Base-by-base conservation (phyloP, 768 basidiomycete species). In the Panus rudis region DNA sequence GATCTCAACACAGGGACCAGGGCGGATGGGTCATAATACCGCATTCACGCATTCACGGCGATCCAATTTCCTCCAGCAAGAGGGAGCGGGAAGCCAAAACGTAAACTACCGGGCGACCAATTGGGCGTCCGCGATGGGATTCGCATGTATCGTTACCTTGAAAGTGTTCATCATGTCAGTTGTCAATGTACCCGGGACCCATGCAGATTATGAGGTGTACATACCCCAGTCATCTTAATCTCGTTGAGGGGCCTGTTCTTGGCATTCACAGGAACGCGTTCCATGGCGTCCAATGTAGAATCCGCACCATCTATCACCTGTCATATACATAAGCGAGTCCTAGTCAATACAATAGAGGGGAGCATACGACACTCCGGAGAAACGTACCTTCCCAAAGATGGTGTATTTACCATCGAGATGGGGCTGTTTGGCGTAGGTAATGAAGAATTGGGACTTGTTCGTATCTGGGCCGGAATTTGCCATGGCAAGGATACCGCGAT, bases 241-340 rank as follows among this genome's bases (percentile, higher is more conserved):
- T 96, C 92, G 33, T 70, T 75, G 24, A 91, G 62, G 1, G 96
- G 96, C 46, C 88, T 67, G 61, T 92, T 92, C 66, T 97, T 99
- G 46, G 80, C 73, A 58, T 79, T 91, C 45, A 98, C 94, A 1
- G 92, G 91, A 1, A 84, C 81, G 19, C 82, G 78, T 61, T 98
- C 96, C 78, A 97, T 91, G n/a, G 76, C 73, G 54, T 98, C 96
- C 34, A 99, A 66, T 4, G 93, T 89, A 3, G 89, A 80, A 59
- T 99, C 93, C n/a, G 76, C 77, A 16, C 96, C 96, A 58, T 99
- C 96, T 52, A 99, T 98, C n/a, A 99, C 92, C 58, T 59, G 23
- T 34, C 20, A 14, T 14, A 26, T 8, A 34, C 6, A 27, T 33
- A 10, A 33, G 8, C 30, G 2, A 32, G 47, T 12, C 26, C 23